phyloP scores from a whole-genome alignment of 2,329 filamentous ascomycete genomes.

The Fusarium piperis region DNA sequence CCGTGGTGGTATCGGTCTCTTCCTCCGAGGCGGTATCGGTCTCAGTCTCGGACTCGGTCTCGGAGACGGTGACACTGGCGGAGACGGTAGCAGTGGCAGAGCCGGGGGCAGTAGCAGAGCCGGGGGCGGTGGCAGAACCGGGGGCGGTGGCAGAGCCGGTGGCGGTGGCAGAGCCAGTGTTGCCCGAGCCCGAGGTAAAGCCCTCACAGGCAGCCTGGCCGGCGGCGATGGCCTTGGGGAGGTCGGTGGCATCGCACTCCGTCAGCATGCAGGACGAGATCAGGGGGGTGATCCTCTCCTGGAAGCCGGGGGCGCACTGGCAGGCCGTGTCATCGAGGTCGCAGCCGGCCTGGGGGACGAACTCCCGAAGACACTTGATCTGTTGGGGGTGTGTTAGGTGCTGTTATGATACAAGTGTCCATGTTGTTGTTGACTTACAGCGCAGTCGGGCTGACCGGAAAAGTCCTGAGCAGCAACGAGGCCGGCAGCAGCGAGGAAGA shows the following conservation, averaged over 20 bases:
- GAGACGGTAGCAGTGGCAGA: background rate
- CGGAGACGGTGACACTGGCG: too few relatives aligned
- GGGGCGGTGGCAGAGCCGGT: background rate
- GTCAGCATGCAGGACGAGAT: conserved; percentile 47
- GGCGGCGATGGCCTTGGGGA: conserved; percentile 46
- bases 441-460: conserved; percentile 49
- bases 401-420: background rate
- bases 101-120: background rate
- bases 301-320: conserved; percentile 49
- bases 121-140: background rate
- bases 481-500: conserved; percentile 47
- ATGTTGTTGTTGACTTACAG: conserved; percentile 48
- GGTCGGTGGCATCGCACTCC: conserved; percentile 46
- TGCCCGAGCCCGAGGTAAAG: conserved; percentile 24
- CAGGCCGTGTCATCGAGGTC: conserved; percentile 49
- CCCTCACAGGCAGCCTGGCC: conserved; percentile 45
- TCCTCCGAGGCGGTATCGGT: background rate
- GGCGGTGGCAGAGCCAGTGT: conserved; percentile 4
- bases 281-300: conserved; percentile 43
- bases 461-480: conserved; percentile 53
- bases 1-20: background rate
- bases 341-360: conserved; percentile 51
- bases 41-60: too few relatives aligned
- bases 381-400: conserved; percentile 21
- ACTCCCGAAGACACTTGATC: conserved; percentile 48